These are phyloP conservation scores for Yarrowia bubula DNA, from an alignment of 805 yeast genomes.

Conservation along the genomic window DNA sequence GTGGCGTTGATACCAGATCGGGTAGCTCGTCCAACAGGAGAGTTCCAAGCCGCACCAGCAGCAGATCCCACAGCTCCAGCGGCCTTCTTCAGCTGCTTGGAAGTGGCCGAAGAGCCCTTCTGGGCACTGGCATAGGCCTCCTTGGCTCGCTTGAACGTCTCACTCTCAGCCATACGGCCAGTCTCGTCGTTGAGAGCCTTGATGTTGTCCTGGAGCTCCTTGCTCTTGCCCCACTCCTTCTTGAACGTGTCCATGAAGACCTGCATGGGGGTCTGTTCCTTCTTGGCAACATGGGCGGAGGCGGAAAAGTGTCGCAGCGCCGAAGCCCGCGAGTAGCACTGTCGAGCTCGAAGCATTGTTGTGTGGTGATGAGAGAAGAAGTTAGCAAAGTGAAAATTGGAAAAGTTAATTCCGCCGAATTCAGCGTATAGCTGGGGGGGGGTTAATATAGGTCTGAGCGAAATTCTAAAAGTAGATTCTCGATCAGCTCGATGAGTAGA, in stretches of 20 bases:
- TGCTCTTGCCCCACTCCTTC: constrained; percentile 84
- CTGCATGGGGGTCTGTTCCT: constrained; percentile 60
- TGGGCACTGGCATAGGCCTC: constrained; percentile 90
- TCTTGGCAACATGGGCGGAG: background rate
- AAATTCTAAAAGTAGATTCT: no score
- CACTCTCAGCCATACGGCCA: constrained; percentile 89
- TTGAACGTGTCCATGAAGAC: constrained; percentile 91
- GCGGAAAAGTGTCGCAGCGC: constrained; percentile 2
- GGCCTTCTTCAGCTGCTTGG: constrained; percentile 76
- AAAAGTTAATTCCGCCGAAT: no score
- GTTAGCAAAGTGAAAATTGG: background rate
- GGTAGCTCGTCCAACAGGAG: constrained; percentile 87
- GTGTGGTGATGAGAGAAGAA: background rate
- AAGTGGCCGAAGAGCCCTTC: constrained; percentile 61
- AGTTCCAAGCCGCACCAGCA: constrained; percentile 93
- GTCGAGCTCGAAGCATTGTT: constrained; percentile 26
- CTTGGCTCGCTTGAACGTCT: constrained; percentile 86
- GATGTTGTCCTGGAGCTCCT: constrained; percentile 86
- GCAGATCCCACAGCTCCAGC: constrained; percentile 92
- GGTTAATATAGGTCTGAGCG: no score
- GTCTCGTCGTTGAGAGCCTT: constrained; percentile 95
- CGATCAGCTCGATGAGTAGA: no score
- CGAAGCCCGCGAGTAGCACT: background rate
- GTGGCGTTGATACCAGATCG: constrained; percentile 77
- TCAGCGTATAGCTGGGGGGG: no score